phyloP scores from a whole-genome alignment of 23 red algal species.

The Gracilariopsis chorda region DNA sequence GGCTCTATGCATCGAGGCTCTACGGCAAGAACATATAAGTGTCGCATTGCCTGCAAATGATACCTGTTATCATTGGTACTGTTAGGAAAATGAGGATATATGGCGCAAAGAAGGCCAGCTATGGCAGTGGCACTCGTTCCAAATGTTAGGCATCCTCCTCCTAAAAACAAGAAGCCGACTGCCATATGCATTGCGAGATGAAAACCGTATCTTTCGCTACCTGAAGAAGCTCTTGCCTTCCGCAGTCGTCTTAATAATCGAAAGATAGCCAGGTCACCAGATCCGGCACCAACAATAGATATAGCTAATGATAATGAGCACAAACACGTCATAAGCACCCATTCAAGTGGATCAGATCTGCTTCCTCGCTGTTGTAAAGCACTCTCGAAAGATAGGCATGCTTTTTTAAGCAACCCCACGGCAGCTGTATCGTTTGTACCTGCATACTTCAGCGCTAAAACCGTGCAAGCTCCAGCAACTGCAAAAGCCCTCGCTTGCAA shows the following conservation, averaged over 20 bases:
- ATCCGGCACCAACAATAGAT: slow-evolving; percentile 68
- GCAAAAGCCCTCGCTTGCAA: slow-evolving; percentile 62
- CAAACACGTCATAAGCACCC: slow-evolving; percentile 57
- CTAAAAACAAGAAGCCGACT: slow-evolving; percentile 91
- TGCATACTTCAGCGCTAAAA: slow-evolving; percentile 71
- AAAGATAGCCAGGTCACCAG: slow-evolving; percentile 60
- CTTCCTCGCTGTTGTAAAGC: slow-evolving; percentile 20
- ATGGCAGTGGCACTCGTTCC: slow-evolving; percentile 51
- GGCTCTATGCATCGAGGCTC: slow-evolving; percentile 83
- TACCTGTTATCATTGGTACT: slow-evolving; percentile 85
- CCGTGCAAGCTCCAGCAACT: slow-evolving; percentile 60
- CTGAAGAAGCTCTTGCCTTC: neutral
- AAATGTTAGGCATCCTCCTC: slow-evolving; percentile 82
- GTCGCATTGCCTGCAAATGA: slow-evolving; percentile 95
- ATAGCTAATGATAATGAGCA: slow-evolving; percentile 58
- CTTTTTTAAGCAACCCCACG: slow-evolving; percentile 16
- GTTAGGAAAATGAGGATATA: slow-evolving; percentile 84
- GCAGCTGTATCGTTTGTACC: slow-evolving; percentile 61
- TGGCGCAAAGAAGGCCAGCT: slow-evolving; percentile 74
- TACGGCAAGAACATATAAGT: slow-evolving; percentile 90
- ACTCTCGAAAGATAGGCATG: slow-evolving; percentile 34
- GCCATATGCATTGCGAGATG: slow-evolving; percentile 79
- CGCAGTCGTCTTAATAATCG: slow-evolving; percentile 70
- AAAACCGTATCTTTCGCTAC: slow-evolving; percentile 54
- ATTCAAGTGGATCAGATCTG: neutral